Evolutionary conservation across 306 rosid genomes (phyloP).

Genomic region (Cicer cuneatum): DNA sequence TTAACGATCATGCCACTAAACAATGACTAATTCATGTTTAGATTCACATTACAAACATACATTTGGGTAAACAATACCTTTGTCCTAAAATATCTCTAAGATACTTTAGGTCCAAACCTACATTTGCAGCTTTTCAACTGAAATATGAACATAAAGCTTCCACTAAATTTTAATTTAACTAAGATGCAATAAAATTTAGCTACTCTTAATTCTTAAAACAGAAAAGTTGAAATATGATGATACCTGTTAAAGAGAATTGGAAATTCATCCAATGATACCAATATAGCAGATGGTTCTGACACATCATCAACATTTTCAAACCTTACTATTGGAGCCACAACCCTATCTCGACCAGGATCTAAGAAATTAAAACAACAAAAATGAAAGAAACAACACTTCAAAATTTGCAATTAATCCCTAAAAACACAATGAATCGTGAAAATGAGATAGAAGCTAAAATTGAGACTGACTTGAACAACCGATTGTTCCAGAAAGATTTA

Average conservation of each 20-base stretch:
- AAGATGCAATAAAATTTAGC: conserved; percentile 24
- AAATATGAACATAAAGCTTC: neutral
- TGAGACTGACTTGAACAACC: conserved; percentile 84
- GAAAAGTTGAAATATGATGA: conserved; percentile 33
- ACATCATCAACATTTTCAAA: conserved; percentile 55
- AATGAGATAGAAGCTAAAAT: neutral
- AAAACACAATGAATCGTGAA: conserved; percentile 2
- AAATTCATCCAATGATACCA: conserved; percentile 73
- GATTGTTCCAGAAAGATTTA: conserved; percentile 79
- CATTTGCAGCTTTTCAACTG: neutral
- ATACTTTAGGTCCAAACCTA: neutral
- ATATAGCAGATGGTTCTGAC: conserved; percentile 64
- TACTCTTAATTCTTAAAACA: conserved; percentile 1
- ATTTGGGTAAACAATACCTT: neutral
- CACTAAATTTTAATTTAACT: conserved; percentile 3
- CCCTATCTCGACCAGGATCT: conserved; percentile 93
- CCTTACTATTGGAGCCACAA: conserved; percentile 75
- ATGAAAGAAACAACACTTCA: neutral
- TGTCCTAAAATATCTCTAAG: too few species aligned
- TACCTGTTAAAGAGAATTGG: conserved; percentile 74
- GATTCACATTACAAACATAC: neutral
- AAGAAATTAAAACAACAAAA: conserved; percentile 11
- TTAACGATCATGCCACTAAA: conserved; percentile 24
- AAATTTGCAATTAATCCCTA: conserved; percentile 19
- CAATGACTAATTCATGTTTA: conserved; percentile 18